These are phyloP conservation scores for Exophiala sp. DNA, from an alignment of 2,329 filamentous ascomycete species.

Conservation along the genomic window DNA sequence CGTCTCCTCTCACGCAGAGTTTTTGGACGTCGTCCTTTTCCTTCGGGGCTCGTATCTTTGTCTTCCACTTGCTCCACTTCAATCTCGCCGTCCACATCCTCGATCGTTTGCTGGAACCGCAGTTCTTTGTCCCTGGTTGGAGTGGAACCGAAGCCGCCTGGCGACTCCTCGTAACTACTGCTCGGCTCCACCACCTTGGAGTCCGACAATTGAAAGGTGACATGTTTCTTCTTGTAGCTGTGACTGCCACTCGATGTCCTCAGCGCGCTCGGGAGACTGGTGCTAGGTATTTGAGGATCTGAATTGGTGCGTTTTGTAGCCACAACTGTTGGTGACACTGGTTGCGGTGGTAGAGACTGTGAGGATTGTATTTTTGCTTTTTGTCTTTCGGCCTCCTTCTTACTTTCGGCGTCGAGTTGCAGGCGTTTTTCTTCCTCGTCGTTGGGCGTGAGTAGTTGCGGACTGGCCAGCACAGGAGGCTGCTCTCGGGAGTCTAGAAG, in stretches of 20 bases:
- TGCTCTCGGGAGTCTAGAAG: slow-evolving; percentile 24
- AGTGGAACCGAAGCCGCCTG: not conserved
- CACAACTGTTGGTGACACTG: slow-evolving; percentile 13
- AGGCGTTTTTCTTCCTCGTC: slow-evolving; percentile 16
- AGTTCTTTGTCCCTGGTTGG: not conserved
- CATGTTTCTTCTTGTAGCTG: slow-evolving; percentile 24
- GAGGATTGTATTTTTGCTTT: slow-evolving; percentile 8
- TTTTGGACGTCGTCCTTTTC: not conserved
- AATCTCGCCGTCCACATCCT: not conserved
- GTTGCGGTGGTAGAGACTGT: slow-evolving; percentile 15
- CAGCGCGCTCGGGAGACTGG: slow-evolving; percentile 27
- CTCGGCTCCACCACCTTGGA: slow-evolving; percentile 28
- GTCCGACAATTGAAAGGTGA: slow-evolving; percentile 29
- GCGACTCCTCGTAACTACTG: slow-evolving; percentile 27
- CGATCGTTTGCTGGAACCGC: not conserved
- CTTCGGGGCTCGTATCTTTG: not conserved
- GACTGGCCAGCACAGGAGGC: not conserved
- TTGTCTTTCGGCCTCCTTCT: slow-evolving; percentile 11
- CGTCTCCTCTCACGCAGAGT: slow-evolving; percentile 1
- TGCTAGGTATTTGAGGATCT: slow-evolving; percentile 14
- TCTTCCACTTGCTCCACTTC: not conserved
- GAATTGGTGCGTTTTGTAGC: slow-evolving; percentile 17
- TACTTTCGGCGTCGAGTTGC: slow-evolving; percentile 10
- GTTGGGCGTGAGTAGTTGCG: slow-evolving; percentile 3
- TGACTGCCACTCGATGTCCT: slow-evolving; percentile 18